phyloP scores from a whole-genome alignment of 2,329 filamentous ascomycete species.

The Epichloe bromicola region DNA sequence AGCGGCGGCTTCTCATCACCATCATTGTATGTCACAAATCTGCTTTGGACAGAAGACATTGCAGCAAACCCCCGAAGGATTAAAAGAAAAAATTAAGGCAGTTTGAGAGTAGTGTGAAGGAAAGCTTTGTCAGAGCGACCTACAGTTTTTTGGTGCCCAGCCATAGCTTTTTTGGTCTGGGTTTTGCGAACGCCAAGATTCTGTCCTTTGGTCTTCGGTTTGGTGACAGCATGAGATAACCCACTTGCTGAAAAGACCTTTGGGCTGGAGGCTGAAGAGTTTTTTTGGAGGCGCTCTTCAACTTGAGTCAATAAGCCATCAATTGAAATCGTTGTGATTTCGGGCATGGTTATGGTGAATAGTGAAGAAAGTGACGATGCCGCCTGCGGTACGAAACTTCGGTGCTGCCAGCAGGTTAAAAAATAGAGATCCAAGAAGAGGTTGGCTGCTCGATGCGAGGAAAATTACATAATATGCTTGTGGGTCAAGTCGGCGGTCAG shows the following conservation, averaged over 20 bases:
- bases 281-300: not conserved
- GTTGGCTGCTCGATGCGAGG: not conserved
- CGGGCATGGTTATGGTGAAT: not conserved
- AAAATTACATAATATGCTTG: not conserved
- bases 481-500: not conserved
- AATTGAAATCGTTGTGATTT: not conserved
- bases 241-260: not conserved
- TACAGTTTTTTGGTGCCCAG: not conserved
- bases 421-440: not conserved
- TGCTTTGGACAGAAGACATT: not conserved
- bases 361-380: not conserved
- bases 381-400: not conserved
- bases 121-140: not conserved
- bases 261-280: not conserved
- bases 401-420: not conserved
- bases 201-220: not conserved
- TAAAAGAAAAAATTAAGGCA: not conserved
- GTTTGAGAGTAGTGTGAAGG: not conserved
- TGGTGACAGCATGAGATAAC: not conserved
- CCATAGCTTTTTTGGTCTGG: not conserved
- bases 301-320: not conserved
- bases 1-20: slow-evolving; percentile 29
- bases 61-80: not conserved
- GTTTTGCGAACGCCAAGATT: not conserved
- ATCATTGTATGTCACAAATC: slow-evolving; percentile 3